Base-by-base conservation (phyloP, 1,139 yeast genomes). In the Taphrina pruni region DNA sequence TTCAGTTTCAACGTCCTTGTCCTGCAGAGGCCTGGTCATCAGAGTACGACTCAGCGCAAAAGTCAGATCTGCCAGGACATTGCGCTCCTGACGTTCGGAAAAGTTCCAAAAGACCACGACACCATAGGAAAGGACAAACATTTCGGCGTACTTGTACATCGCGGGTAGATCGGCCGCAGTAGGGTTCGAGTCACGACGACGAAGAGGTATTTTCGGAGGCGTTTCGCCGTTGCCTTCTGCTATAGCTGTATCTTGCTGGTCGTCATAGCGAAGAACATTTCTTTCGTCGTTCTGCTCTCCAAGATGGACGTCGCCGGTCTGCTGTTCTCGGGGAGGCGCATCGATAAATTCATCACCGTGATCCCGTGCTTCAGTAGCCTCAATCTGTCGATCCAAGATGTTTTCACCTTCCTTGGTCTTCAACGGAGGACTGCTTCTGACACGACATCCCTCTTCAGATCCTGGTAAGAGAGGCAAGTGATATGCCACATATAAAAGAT, bases 81-180 rank as follows among this genome's bases (percentile, higher is more conserved):
- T 94, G 80, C 93, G 92, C 76, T 94, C 99, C 76, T 94, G 97
- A 11, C 86, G 83, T 76, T 92, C 97, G 1, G 95, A 88, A 74
- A 94, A 92, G 77, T 94, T 94, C 99, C 99, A 94, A 76, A 94
- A 93, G 17, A 94, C 98, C 21, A 94, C 91, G 32, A 94, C 96
- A 17, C 99, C 99, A 76, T 94, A 94, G 69, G 87, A 87, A 77
- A 94, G 88, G 6, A 94, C 85, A 76, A 94, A 94, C 83, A 94
- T 60, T 54, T 69, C 70, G 5, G 70, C 68, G 36, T 57, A 56
- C 46, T 60, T 58, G 51, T 69, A 69, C 70, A 69, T 65, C 41
- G 66, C 68, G 32, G 70, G 65, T 43, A 69, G 20, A 26, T 60
- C 61, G 35, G 62, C 65, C 20, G 70, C 67, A 6, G 65, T 52